Percentiles rank a stretch among this genome's conserved stretches.
phyloP scores from a whole-genome alignment of 768 basidiomycete species.

The Tylopilus plumbeoviolaceoides region DNA sequence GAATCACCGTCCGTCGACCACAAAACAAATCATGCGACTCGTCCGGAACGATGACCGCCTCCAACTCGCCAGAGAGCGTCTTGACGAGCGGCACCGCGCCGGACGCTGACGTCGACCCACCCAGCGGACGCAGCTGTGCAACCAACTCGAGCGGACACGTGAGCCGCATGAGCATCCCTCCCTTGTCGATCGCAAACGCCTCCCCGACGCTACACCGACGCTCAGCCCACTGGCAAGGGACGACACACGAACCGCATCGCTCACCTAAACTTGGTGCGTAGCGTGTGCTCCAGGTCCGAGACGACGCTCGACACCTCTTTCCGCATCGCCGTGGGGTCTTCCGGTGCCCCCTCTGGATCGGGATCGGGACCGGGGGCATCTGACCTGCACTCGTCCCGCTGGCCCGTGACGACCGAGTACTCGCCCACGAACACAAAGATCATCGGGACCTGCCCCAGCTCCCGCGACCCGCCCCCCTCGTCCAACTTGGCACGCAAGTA shows the following conservation, averaged over 20 bases:
- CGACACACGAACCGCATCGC: neutral
- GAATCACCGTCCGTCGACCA: constrained; percentile 52
- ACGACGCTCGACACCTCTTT: constrained; percentile 18
- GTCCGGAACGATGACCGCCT: constrained; percentile 50
- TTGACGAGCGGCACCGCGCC: constrained; percentile 27
- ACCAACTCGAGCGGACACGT: constrained; percentile 23
- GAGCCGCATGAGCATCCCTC: constrained; percentile 22
- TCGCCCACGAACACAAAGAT: constrained; percentile 25
- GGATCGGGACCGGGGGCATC: neutral
- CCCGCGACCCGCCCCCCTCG: neutral
- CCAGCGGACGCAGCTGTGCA: constrained; percentile 13
- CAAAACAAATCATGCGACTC: constrained; percentile 48
- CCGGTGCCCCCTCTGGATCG: neutral
- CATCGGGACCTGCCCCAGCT: neutral
- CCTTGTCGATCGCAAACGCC: constrained; percentile 19
- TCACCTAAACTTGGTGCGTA: constrained; percentile 20
- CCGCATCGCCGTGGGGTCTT: constrained; percentile 11
- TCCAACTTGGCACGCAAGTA: constrained; percentile 19
- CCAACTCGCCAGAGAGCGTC: constrained; percentile 52
- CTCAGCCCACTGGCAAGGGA: neutral
- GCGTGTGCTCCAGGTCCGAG: constrained; percentile 5
- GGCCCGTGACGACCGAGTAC: constrained; percentile 21
- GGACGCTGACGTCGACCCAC: too few species aligned
- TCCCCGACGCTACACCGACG: constrained; percentile 12
- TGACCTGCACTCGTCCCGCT: neutral